phyloP scores from a whole-genome alignment of 495 filamentous ascomycete genomes.

The Aspergillus wentii region DNA sequence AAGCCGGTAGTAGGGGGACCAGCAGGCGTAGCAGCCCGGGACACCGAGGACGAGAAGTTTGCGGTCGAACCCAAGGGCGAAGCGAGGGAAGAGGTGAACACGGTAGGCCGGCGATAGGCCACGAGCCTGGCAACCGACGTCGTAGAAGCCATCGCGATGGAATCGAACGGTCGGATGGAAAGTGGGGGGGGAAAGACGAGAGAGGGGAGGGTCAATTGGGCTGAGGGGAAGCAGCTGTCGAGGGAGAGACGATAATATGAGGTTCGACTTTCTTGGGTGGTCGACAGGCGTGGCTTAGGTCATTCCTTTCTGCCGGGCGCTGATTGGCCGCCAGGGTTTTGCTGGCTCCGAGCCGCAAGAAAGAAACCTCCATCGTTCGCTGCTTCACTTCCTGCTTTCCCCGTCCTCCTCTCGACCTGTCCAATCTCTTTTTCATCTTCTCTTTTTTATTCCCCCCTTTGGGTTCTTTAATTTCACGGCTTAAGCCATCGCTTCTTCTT shows the following conservation, averaged over 20 bases:
- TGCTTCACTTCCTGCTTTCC: constrained; percentile 11
- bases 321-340: constrained; percentile 47
- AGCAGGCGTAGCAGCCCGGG: constrained; percentile 60
- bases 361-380: constrained; percentile 1
- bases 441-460: constrained; percentile 14
- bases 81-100: constrained; percentile 28
- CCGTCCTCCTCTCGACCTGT: constrained; percentile 14
- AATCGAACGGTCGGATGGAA: constrained; percentile 8
- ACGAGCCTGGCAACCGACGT: constrained; percentile 49
- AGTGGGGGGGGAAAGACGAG: constrained; percentile 12
- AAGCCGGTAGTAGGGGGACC: constrained; percentile 76
- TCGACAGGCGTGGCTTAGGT: constrained; percentile 38
- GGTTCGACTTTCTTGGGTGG: constrained; percentile 25
- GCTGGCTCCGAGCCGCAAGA: constrained; percentile 26
- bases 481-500: not conserved
- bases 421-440: constrained; percentile 14
- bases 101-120: constrained; percentile 38
- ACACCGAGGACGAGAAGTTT: constrained; percentile 59
- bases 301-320: constrained; percentile 36
- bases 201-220: constrained; percentile 17
- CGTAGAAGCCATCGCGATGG: constrained; percentile 46
- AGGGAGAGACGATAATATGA: constrained; percentile 12
- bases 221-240: constrained; percentile 13
- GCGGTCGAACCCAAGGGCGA: constrained; percentile 42
- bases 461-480: constrained; percentile 4